A percentile compares a stretch with the other conserved stretches of the same genome.
Evolutionary conservation across 768 basidiomycete genomes (phyloP).

Genomic region (Russula olivacea): DNA sequence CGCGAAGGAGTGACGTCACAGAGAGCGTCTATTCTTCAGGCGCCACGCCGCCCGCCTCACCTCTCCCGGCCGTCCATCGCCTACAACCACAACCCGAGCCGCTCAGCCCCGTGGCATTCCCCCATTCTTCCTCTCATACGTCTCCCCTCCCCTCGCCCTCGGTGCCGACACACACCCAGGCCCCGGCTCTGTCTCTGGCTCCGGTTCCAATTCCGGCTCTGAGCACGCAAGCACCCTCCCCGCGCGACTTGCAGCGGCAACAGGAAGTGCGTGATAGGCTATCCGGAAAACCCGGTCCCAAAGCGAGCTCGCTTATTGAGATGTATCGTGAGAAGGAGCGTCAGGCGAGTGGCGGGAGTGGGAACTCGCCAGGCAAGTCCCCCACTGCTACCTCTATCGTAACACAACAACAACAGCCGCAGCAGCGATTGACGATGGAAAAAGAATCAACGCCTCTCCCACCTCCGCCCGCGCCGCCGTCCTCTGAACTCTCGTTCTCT

Average conservation of each 20-base stretch:
- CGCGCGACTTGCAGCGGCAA: constrained; percentile 7
- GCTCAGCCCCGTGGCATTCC: neutral
- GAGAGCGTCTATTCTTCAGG: constrained; percentile 15
- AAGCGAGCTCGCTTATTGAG: constrained; percentile 74
- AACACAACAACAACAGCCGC: neutral
- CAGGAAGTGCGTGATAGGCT: constrained; percentile 17
- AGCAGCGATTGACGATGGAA: neutral
- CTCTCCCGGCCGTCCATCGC: neutral
- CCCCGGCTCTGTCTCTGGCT: no score
- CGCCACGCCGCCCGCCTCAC: neutral
- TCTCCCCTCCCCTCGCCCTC: neutral
- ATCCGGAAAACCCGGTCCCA: constrained; percentile 34
- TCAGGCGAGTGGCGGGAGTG: constrained; percentile 29
- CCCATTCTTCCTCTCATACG: neutral
- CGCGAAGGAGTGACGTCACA: constrained; percentile 11
- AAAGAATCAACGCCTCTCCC: constrained; percentile 14
- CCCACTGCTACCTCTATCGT: neutral
- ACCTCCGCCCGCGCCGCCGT: constrained; percentile 18
- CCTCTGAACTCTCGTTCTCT: constrained; percentile 1
- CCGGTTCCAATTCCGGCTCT: neutral
- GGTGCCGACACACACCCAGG: neutral
- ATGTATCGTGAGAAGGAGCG: constrained; percentile 74
- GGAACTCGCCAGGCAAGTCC: constrained; percentile 29
- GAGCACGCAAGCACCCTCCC: neutral
- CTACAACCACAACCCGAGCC: neutral